Evolutionary conservation across 2,329 filamentous ascomycete species (phyloP).

Genomic region (Aspergillus brasiliensis): DNA sequence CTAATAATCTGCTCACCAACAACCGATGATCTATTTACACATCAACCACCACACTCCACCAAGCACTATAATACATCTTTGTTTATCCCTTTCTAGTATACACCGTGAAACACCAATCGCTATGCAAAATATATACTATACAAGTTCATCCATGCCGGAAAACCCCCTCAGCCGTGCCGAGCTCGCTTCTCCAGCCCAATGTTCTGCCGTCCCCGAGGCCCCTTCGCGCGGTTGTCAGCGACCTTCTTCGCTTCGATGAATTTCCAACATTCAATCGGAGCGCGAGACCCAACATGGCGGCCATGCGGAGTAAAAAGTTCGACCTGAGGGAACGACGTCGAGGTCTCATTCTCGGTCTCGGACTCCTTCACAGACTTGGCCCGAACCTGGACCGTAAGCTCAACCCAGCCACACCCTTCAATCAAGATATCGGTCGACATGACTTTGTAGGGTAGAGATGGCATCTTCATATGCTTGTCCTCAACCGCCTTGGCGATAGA

Average conservation of each 20-base stretch:
- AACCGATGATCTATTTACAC: not conserved
- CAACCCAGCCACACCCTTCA: conserved; percentile 92
- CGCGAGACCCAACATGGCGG: conserved; percentile 64
- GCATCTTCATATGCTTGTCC: conserved; percentile 59
- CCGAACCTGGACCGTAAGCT: conserved; percentile 71
- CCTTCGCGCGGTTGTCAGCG: conserved; percentile 32
- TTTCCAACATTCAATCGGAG: conserved; percentile 38
- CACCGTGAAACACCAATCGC: conserved; percentile 15
- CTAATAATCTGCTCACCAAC: not conserved
- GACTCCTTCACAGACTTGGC: conserved; percentile 43
- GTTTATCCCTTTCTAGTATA: not conserved
- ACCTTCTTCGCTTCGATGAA: conserved; percentile 35
- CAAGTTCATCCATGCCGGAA: not conserved
- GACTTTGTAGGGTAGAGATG: conserved; percentile 72
- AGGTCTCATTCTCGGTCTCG: conserved; percentile 27
- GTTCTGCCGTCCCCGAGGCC: conserved; percentile 25
- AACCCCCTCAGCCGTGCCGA: not conserved
- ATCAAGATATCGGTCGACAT: conserved; percentile 82
- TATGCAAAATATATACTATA: conserved; percentile 13
- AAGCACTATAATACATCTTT: not conserved
- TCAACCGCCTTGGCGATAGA: conserved; percentile 66
- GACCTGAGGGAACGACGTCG: conserved; percentile 59
- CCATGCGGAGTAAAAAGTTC: conserved; percentile 86
- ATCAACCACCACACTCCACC: not conserved
- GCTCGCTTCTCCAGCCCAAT: conserved; percentile 28